Conservation (phyloP, 2,329 filamentous ascomycete genomes). For the Lithohypha guttulata region DNA sequence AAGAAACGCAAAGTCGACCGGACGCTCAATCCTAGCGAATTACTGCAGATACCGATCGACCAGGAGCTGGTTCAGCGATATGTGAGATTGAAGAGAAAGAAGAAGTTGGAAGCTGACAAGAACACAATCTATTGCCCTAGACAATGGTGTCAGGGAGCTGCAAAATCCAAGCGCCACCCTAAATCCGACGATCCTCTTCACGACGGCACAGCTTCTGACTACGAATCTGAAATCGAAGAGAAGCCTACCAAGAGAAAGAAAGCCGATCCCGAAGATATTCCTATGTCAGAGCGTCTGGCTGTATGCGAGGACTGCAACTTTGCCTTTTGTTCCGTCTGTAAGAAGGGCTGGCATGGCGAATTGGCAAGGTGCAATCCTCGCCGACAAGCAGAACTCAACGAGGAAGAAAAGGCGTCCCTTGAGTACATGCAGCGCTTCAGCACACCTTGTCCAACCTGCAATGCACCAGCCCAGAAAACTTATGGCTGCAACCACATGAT, state of each 20-base stretch:
- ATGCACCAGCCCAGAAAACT: constrained; percentile 74
- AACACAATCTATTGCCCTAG: constrained; percentile 87
- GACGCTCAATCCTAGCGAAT: constrained; percentile 69
- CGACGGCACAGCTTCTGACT: constrained; percentile 32
- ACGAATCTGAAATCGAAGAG: constrained; percentile 16
- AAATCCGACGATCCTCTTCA: constrained; percentile 59
- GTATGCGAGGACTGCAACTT: constrained; percentile 84
- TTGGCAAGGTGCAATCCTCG: constrained; percentile 58
- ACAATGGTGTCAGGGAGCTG: constrained; percentile 83
- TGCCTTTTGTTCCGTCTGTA: constrained; percentile 72
- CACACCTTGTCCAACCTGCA: constrained; percentile 80
- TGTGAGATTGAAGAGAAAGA: constrained; percentile 82
- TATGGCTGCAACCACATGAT: constrained; percentile 96
- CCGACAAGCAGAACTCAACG: constrained; percentile 59
- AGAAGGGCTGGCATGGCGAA: constrained; percentile 86
- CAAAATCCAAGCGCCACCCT: constrained; percentile 61
- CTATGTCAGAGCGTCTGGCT: constrained; percentile 56
- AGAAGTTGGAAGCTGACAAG: constrained; percentile 81
- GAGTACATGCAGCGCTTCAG: constrained; percentile 76
- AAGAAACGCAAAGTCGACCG: constrained; percentile 52
- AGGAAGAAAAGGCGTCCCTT: constrained; percentile 74
- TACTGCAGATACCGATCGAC: constrained; percentile 63
- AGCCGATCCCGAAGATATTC: constrained; percentile 32
- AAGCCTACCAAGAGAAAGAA: constrained; percentile 23
- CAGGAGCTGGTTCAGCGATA: constrained; percentile 72